A percentile compares a stretch with the other conserved stretches of the same genome.
Conservation (phyloP, 1,139 yeast species). For the Saccharomyces uvarum region DNA sequence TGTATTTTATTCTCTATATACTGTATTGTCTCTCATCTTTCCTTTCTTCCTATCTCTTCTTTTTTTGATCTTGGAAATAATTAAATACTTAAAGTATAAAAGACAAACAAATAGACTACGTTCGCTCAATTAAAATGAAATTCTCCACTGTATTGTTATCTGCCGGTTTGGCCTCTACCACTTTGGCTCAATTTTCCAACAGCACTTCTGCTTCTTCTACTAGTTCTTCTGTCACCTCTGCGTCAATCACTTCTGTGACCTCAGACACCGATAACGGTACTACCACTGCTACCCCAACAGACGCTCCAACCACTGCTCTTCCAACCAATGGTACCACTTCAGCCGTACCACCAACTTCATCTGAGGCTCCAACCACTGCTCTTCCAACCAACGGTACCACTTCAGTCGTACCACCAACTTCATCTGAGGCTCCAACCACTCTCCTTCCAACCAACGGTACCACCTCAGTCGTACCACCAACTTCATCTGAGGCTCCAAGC, state of each 20-base stretch:
- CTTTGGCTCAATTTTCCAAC: slow-evolving; percentile 8
- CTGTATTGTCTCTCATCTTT: background rate
- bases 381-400: slow-evolving; percentile 7
- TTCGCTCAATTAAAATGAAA: slow-evolving; percentile 7
- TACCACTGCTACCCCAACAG: background rate
- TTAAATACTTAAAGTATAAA: background rate
- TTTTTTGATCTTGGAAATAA: background rate
- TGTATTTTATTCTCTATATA: background rate
- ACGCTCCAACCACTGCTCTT: slow-evolving; percentile 1
- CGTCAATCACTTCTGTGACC: background rate
- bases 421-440: background rate
- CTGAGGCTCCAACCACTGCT: background rate
- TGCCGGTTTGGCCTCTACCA: slow-evolving; percentile 7
- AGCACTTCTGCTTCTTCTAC: slow-evolving; percentile 1
- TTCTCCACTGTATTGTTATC: slow-evolving; percentile 8
- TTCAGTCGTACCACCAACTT: background rate
- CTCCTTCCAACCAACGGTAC: slow-evolving; percentile 6
- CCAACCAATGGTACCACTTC: background rate
- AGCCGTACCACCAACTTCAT: slow-evolving; percentile 2
- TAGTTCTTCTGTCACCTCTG: background rate
- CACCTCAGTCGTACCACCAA: slow-evolving; percentile 1
- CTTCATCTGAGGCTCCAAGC: background rate
- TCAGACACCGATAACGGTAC: slow-evolving; percentile 3
- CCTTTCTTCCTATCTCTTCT: background rate
- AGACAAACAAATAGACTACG: background rate